phyloP scores from a whole-genome alignment of 345 rosid species.

The Acer saccharum region DNA sequence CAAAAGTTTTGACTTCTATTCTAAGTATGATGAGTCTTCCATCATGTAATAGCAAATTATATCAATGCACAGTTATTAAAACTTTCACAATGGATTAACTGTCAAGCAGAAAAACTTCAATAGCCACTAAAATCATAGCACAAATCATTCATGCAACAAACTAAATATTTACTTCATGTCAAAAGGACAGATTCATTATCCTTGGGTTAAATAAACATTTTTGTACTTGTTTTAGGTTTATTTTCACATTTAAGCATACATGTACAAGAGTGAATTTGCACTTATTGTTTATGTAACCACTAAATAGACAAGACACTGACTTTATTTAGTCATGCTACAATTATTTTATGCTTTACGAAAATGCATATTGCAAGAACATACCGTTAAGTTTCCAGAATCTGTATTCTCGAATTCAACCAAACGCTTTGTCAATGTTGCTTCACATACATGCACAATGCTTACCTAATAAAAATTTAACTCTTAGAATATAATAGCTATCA shows the following conservation, averaged over 20 bases:
- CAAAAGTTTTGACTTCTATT: neutral
- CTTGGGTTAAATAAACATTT: too few species aligned
- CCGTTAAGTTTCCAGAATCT: slow-evolving; percentile 82
- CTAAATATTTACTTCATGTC: neutral
- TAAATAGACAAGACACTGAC: neutral
- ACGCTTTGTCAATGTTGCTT: slow-evolving; percentile 88
- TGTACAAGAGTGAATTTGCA: too few species aligned
- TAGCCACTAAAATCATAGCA: neutral
- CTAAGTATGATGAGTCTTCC: neutral
- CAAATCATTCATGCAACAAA: neutral
- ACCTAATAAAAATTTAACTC: slow-evolving; percentile 45
- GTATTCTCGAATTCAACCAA: slow-evolving; percentile 87
- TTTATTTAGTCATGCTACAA: neutral
- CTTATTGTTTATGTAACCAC: neutral
- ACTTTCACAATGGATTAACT: neutral
- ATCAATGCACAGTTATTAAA: neutral
- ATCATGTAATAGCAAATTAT: neutral
- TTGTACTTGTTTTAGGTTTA: too few species aligned
- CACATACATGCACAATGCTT: slow-evolving; percentile 83
- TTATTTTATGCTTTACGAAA: neutral
- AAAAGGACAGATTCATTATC: too few species aligned
- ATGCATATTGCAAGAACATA: slow-evolving; percentile 39
- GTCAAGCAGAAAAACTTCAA: neutral
- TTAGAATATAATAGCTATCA: neutral
- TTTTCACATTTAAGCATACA: too few species aligned